A percentile compares a stretch with the other conserved stretches of the same genome.
phyloP scores from a whole-genome alignment of 2,329 filamentous ascomycete species.

The Epicoccum nigrum region DNA sequence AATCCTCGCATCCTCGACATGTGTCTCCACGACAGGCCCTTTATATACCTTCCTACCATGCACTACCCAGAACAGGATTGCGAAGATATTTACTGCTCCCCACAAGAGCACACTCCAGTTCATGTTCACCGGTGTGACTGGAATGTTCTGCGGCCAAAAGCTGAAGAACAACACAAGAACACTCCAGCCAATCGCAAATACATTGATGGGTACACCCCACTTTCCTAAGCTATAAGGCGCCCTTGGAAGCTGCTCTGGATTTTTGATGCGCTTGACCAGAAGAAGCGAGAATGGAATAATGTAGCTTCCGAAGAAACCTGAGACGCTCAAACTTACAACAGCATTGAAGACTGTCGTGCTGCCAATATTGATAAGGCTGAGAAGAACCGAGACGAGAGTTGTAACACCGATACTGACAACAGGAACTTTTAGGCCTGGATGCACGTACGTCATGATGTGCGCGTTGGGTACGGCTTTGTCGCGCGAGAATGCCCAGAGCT shows the following conservation, averaged over 20 bases:
- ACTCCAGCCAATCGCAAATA: conserved; percentile 21
- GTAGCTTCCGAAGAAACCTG: conserved; percentile 28
- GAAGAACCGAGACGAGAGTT: conserved; percentile 5
- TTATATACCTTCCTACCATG: conserved; percentile 25
- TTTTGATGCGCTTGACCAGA: conserved; percentile 17
- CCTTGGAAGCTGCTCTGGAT: conserved; percentile 3
- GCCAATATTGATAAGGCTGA: conserved; percentile 29
- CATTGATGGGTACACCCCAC: conserved; percentile 20
- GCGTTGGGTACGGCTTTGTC: conserved; percentile 45
- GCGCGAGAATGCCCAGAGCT: conserved; percentile 46
- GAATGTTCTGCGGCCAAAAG: conserved; percentile 26
- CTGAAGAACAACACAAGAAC: conserved; percentile 28
- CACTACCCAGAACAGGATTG: conserved; percentile 20
- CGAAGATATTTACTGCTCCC: conserved; percentile 24
- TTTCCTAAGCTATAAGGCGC: conserved; percentile 22
- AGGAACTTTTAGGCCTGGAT: conserved; percentile 26
- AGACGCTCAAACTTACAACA: conserved; percentile 25
- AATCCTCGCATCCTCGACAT: not conserved
- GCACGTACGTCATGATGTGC: conserved; percentile 18
- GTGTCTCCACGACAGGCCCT: conserved; percentile 25
- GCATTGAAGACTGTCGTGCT: conserved; percentile 27
- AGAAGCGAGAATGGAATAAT: conserved; percentile 22
- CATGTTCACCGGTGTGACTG: conserved; percentile 26
- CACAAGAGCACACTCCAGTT: conserved; percentile 30
- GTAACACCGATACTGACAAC: conserved; percentile 21